These are phyloP conservation scores for Calocera viscosa DNA, from an alignment of 768 basidiomycete species.

Conservation along the genomic window DNA sequence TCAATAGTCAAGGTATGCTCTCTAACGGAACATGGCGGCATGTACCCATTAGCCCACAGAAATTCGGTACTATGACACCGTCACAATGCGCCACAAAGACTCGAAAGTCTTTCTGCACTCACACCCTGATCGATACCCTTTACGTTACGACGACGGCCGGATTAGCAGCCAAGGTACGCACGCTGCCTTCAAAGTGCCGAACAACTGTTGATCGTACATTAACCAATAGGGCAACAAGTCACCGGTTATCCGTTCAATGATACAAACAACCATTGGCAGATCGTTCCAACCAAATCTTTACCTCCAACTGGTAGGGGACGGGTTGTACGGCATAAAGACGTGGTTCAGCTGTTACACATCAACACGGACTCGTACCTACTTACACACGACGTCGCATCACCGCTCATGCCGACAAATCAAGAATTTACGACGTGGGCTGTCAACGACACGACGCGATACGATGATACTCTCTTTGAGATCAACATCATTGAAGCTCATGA, in stretches of 20 bases:
- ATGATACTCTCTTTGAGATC: slow-evolving; percentile 82
- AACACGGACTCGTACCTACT: slow-evolving; percentile 70
- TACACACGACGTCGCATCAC: slow-evolving; percentile 95
- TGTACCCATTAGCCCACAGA: slow-evolving; percentile 38
- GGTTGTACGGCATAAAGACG: slow-evolving; percentile 77
- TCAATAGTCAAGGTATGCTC: slow-evolving; percentile 75
- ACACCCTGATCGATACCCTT: slow-evolving; percentile 78
- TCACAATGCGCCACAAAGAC: slow-evolving; percentile 82
- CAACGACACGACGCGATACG: slow-evolving; percentile 62
- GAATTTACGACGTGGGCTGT: slow-evolving; percentile 90
- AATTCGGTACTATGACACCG: slow-evolving; percentile 80
- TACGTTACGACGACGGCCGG: slow-evolving; percentile 90
- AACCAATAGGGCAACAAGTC: slow-evolving; percentile 69
- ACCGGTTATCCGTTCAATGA: slow-evolving; percentile 92
- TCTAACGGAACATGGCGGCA: slow-evolving; percentile 8
- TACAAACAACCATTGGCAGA: slow-evolving; percentile 89
- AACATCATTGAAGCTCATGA: slow-evolving; percentile 58
- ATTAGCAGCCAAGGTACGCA: slow-evolving; percentile 74
- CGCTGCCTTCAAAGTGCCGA: slow-evolving; percentile 5
- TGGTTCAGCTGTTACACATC: slow-evolving; percentile 79
- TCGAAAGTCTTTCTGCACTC: slow-evolving; percentile 91
- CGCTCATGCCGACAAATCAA: slow-evolving; percentile 94
- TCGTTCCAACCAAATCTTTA: slow-evolving; percentile 87
- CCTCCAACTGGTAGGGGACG: slow-evolving; percentile 90
- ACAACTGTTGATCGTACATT: not conserved